Base-by-base conservation (phyloP, 345 rosid genomes). In the Arabis hirsuta region DNA sequence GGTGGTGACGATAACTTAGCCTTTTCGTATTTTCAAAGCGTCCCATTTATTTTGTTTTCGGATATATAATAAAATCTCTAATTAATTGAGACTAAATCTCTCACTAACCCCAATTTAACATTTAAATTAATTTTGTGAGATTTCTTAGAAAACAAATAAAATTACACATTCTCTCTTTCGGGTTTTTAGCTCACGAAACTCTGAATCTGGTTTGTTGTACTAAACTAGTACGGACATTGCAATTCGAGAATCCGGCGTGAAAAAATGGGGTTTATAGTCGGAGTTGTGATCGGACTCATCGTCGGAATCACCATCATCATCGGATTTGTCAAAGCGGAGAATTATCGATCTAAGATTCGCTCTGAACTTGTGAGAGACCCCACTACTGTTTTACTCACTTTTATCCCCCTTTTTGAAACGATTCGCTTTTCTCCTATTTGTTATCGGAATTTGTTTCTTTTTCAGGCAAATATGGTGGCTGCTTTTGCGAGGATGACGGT, bases 401-500 rank as follows among this genome's bases (percentile, higher is more conserved):
- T 22, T 4, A 10, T 0, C 4, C 34, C 45, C n/a, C n/a, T n/a
- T n/a, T n/a, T n/a, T n/a, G n/a, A n/a, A n/a, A n/a, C 65, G 34
- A 9, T 52, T 44, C 45, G 44, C 14, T 58, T 57, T 65, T 67
- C 36, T 13, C 47, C 7, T 34, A 44, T 53, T 42, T 56, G 42
- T 1, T 41, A 6, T 36, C 20, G 55, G 19, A 13, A 32, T 43
- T 50, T 24, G 8, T 22, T 2, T 44, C 41, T 32, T 58, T 73
- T 8, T 8, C 78, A 96, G 99, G 99, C 98, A 16, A 73, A 79
- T 10, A 89, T 91, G 41, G 73, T 96, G 48, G 99, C 99, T 39
- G 90, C 99, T 69, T 96, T 96, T 70, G 96, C 99, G 20, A 84
- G 96, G 74, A 87, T 96, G 98, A 90, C 94, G 3, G 94, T 92